Conservation (phyloP, 2,329 filamentous ascomycete species). For the Helicocarpus griseus region DNA sequence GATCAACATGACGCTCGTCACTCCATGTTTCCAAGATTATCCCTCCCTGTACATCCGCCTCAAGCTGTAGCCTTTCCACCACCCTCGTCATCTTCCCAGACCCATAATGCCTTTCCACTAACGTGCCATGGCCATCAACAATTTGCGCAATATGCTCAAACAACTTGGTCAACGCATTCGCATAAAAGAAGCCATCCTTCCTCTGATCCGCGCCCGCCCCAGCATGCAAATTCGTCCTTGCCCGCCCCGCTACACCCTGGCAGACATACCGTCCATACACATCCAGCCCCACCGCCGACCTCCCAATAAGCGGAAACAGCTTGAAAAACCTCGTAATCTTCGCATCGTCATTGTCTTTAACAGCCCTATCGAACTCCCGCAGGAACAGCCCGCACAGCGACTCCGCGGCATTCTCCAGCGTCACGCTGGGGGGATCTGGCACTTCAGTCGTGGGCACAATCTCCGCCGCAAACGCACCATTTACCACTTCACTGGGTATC, state of each 20-base stretch:
- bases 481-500: constrained; percentile 69
- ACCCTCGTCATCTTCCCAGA: constrained; percentile 87
- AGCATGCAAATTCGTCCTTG: constrained; percentile 69
- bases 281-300: constrained; percentile 80
- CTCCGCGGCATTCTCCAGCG: constrained; percentile 77
- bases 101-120: constrained; percentile 93
- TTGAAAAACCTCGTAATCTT: constrained; percentile 97
- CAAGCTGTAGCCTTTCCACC: constrained; percentile 82
- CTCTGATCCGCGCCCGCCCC: constrained; percentile 48
- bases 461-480: constrained; percentile 77
- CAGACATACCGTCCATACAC: constrained; percentile 95
- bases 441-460: constrained; percentile 95
- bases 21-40: constrained; percentile 94
- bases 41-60: constrained; percentile 91
- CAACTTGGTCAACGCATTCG: constrained; percentile 75
- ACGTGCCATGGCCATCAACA: constrained; percentile 77
- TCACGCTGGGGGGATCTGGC: constrained; percentile 79
- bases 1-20: constrained; percentile 75
- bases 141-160: constrained; percentile 98
- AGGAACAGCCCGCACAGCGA: constrained; percentile 84
- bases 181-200: constrained; percentile 83
- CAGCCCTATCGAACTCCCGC: constrained; percentile 88
- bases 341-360: constrained; percentile 73
- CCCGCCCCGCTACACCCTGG: constrained; percentile 78
- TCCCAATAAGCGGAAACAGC: constrained; percentile 85